Conservation (phyloP, 2,329 filamentous ascomycete genomes). For the Fusarium caatingaense region DNA sequence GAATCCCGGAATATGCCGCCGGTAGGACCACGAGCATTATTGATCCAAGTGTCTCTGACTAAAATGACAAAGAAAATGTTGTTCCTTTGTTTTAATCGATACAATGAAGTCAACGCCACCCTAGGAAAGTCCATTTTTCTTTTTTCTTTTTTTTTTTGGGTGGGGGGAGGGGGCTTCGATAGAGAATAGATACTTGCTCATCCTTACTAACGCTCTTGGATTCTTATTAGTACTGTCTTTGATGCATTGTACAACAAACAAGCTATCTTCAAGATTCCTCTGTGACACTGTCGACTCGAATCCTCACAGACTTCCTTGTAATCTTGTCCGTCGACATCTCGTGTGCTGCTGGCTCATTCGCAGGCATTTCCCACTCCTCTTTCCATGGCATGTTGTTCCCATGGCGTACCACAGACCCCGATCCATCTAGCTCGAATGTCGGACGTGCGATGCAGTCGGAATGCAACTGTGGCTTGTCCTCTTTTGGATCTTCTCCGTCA, state of each 20-base stretch:
- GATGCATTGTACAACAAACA: not conserved
- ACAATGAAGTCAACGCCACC: not conserved
- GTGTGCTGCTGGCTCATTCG: constrained; percentile 2
- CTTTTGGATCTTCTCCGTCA: not conserved
- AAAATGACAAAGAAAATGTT: not conserved
- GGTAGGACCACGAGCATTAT: not conserved
- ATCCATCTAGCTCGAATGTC: not conserved
- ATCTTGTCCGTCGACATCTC: not conserved
- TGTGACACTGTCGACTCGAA: accelerated
- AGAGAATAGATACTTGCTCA: too few species aligned
- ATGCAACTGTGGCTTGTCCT: constrained; percentile 1
- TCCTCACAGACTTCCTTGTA: accelerated
- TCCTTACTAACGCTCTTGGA: too few species aligned
- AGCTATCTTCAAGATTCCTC: not conserved
- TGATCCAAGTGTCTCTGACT: not conserved
- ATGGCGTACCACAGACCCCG: accelerated
- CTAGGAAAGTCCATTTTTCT: too few species aligned
- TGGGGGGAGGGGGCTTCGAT: too few species aligned
- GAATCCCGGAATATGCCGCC: accelerated
- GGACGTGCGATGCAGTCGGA: not conserved
- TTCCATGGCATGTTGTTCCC: accelerated
- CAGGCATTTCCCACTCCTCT: not conserved
- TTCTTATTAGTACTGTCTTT: too few species aligned
- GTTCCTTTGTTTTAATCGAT: not conserved
- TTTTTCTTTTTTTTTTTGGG: too few species aligned